Base-by-base conservation (phyloP, 768 basidiomycete species). In the Zangia roseola region DNA sequence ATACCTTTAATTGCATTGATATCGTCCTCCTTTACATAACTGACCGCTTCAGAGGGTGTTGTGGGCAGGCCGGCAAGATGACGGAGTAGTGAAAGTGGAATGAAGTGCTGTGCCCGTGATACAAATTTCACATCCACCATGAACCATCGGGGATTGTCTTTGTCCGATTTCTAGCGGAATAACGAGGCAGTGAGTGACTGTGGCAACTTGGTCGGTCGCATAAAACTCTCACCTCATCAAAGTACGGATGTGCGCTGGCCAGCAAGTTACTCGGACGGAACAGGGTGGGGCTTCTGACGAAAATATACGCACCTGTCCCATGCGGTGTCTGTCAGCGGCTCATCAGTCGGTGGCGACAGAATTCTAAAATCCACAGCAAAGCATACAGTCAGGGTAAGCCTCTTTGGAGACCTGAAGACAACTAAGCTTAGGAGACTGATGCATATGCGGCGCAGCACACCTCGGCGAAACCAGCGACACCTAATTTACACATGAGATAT, bases 361-460 rank as follows among this genome's bases (percentile, higher is more conserved):
- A 41, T 50, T 40, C 35, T 43, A 45, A 55, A 40, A 48, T 45
- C 19, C 10, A 24, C 12, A 12, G 34, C 25, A 44, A 14, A 14
- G 19, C 90, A 71, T 68, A 93, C 91, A 79, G 63, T 97, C 94
- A 17, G 93, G 90, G 68, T 95, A 94, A 6, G 91, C 90, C 63
- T 88, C 87, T 65, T 82, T 90, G 25, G 77, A 76, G 8, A 95
- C 84, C 82, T 91, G 40, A 34, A 42, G 24, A 42, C 9, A 30
- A 34, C 23, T 56, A 35, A 63, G 52, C 45, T 43, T 10, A 20
- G 30, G 19, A 41, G 26, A 10, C 39, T 16, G 37, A 30, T 38
- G n/a, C n/a, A n/a, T n/a, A n/a, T n/a, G n/a, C n/a, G 14, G 45
- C 21, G 24, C 40, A 52, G 49, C 61, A 51, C n/a, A 90, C 89